These are phyloP conservation scores for Capronia epimyces DNA, from an alignment of 2,329 filamentous ascomycete species.

Conservation along the genomic window DNA sequence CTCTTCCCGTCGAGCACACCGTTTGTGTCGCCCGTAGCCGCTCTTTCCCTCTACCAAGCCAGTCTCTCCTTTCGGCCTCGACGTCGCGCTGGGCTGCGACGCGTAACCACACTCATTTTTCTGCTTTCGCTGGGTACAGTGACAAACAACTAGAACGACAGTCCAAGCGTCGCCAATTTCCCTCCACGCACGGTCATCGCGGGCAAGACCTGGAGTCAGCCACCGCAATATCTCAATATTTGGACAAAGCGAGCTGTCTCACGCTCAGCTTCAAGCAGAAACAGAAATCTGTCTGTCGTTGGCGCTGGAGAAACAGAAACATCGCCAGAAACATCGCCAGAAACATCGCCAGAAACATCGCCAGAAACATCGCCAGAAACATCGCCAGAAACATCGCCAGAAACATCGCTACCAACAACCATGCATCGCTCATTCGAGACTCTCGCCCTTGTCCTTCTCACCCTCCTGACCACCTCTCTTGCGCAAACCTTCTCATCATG, in stretches of 20 bases:
- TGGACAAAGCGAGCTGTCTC: slow-evolving; percentile 12
- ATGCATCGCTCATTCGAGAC: slow-evolving; percentile 2
- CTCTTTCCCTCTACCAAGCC: slow-evolving; percentile 9
- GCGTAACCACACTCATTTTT: slow-evolving; percentile 12
- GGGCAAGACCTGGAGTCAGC: slow-evolving; percentile 17
- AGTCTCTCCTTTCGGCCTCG: slow-evolving; percentile 12
- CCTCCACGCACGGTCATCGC: slow-evolving; percentile 12
- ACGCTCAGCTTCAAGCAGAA: neutral
- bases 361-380: no score
- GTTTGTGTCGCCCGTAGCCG: slow-evolving; percentile 17
- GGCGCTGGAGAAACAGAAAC: no score
- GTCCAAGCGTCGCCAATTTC: slow-evolving; percentile 15
- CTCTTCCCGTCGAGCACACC: slow-evolving; percentile 11
- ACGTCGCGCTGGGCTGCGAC: slow-evolving; percentile 24
- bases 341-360: no score
- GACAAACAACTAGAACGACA: slow-evolving; percentile 9
- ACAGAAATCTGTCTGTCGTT: no score
- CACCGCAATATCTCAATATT: slow-evolving; percentile 4
- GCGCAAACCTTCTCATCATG: slow-evolving; percentile 75
- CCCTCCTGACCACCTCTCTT: slow-evolving; percentile 45
- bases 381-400: no score
- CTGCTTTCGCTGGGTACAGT: neutral
- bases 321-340: no score
- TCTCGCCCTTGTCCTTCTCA: slow-evolving; percentile 20
- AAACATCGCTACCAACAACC: neutral